Conservation (phyloP, 2,329 filamentous ascomycete genomes). For the Hymenoscyphus infarciens region DNA sequence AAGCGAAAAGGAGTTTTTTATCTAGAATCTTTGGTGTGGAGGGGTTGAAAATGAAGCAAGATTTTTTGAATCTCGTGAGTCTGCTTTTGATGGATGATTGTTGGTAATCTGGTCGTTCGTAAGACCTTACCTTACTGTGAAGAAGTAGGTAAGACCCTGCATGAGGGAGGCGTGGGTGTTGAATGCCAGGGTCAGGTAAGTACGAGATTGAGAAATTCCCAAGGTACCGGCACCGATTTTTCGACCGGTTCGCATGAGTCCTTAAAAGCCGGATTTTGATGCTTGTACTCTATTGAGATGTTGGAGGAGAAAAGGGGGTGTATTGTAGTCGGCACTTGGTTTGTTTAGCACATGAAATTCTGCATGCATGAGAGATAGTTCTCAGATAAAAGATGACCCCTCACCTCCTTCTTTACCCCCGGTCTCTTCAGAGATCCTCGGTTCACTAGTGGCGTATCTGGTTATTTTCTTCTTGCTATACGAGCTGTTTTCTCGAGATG, state of each 20-base stretch:
- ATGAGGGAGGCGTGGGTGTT: neutral
- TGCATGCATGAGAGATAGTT: too few relatives aligned
- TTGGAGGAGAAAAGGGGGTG: too few relatives aligned
- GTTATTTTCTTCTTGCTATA: too few relatives aligned
- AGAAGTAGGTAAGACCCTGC: slow-evolving; percentile 10
- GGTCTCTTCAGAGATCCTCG: too few relatives aligned
- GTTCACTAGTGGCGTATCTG: too few relatives aligned
- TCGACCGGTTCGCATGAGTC: neutral
- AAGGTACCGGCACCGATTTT: neutral
- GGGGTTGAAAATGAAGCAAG: slow-evolving; percentile 18
- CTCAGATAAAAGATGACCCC: too few relatives aligned
- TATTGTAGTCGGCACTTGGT: too few relatives aligned
- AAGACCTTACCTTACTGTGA: neutral
- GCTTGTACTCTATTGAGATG: neutral
- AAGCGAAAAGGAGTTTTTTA: slow-evolving; percentile 31
- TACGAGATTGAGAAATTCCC: neutral
- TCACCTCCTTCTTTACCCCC: too few relatives aligned
- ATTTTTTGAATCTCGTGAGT: slow-evolving; percentile 20
- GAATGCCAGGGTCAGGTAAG: neutral
- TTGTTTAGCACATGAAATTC: too few relatives aligned
- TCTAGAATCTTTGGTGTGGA: slow-evolving; percentile 28
- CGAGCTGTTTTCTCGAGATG: too few relatives aligned
- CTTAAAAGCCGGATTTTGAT: neutral
- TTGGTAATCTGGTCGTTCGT: neutral
- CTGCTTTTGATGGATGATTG: too few relatives aligned